Evolutionary conservation across 257 asterid species (phyloP), one percentile per base, ranked within the genome.

Genomic region (Hygrophila difformis): DNA sequence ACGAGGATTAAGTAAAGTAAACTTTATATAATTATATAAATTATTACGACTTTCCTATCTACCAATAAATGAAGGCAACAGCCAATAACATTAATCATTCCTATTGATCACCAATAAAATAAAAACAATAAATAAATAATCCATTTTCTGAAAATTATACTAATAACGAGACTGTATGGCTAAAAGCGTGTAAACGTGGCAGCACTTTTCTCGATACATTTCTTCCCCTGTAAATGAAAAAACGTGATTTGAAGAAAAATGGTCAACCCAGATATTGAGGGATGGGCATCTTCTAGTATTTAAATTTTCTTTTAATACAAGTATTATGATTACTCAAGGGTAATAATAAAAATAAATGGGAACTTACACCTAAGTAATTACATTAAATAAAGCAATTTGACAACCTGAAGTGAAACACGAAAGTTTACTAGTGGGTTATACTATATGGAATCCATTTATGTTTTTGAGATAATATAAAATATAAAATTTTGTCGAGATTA

Each of bases 161-260:
- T 3, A 24, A 24, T 24, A 24, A 8, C 31, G 8, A 24, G 31
- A 8, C 8, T 24, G 31, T 24, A 24, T 13, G 47, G 47, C 22
- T 20, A 3, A 41, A 18, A 43, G 50, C 19, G 14, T 11, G 14
- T 19, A 8, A 13, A 44, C 50, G 50, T 44, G 50, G 50, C 34
- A 21, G 16, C 50, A 44, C 19, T 44, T 24, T 44, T 13, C n/a
- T n/a, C n/a, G n/a, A 10, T 10, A 36, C 14, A 10, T 36, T 12
- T 10, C 40, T 36, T 36, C 13, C n/a, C n/a, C n/a, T n/a, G n/a
- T 26, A 26, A 26, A 39, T 39, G 7, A 39, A 6, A 49, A 11
- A 35, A 35, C 56, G 56, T 49, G 56, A 18, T 34, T 12, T 10
- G 44, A 26, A 21, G 15, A 6, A 49, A 49, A 34, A 34, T 33